phyloP scores from a whole-genome alignment of 306 rosid species.

The Trifolium subterraneum region DNA sequence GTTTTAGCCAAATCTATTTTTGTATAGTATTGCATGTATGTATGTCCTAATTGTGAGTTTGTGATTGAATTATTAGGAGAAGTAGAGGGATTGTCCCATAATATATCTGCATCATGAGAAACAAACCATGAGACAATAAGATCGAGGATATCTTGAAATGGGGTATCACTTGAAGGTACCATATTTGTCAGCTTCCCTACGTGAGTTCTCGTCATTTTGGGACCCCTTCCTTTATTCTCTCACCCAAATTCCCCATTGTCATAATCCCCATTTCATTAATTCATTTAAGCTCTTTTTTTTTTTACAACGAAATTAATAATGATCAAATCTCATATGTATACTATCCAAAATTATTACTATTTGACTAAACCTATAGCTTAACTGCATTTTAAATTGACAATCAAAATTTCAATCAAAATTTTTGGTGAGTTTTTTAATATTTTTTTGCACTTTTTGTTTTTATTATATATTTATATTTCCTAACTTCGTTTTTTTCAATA shows the following conservation, averaged over 20 bases:
- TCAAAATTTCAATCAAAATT: not conserved
- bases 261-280: constrained; percentile 20
- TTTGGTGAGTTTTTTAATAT: too few species aligned
- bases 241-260: constrained; percentile 49
- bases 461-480: too few species aligned
- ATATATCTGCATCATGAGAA: constrained; percentile 41
- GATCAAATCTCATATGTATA: too few species aligned
- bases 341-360: too few species aligned
- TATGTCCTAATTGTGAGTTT: not conserved
- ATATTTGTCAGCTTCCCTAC: constrained; percentile 72
- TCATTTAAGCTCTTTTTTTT: not conserved
- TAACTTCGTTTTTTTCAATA: too few species aligned
- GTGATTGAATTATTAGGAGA: constrained; percentile 6
- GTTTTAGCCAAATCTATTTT: too few species aligned
- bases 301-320: too few species aligned
- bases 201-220: constrained; percentile 78
- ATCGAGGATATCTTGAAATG: constrained; percentile 66
- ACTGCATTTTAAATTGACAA: not conserved
- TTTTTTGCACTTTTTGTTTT: too few species aligned
- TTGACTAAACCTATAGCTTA: too few species aligned
- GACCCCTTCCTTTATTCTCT: constrained; percentile 65
- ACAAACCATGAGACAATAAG: constrained; percentile 61
- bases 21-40: not conserved
- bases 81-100: constrained; percentile 26
- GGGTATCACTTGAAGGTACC: constrained; percentile 70